phyloP scores from a whole-genome alignment of 495 filamentous ascomycete species.

The Penicillium argentinense region DNA sequence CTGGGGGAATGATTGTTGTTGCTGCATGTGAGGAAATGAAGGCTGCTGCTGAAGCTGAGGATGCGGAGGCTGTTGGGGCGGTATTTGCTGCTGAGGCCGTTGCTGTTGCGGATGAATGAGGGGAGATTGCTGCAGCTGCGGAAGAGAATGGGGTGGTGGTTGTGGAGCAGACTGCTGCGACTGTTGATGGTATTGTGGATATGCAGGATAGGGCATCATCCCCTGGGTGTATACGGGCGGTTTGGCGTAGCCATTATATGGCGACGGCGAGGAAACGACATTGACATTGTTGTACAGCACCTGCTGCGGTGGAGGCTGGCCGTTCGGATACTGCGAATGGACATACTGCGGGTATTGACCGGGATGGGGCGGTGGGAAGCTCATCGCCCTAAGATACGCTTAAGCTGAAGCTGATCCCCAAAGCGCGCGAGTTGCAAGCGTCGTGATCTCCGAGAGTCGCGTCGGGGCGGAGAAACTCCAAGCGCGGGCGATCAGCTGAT shows the following conservation, averaged over 20 bases:
- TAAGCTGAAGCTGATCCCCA: slow-evolving; percentile 21
- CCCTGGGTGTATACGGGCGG: slow-evolving; percentile 36
- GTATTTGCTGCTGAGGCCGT: slow-evolving; percentile 3
- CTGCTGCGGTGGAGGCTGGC: slow-evolving; percentile 37
- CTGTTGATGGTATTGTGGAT: slow-evolving; percentile 33
- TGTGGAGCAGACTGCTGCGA: slow-evolving; percentile 4
- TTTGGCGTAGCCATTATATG: slow-evolving; percentile 43
- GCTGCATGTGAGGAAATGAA: neutral
- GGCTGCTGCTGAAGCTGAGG: neutral
- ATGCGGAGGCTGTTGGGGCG: slow-evolving; percentile 2
- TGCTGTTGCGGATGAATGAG: slow-evolving; percentile 15
- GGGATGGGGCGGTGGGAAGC: slow-evolving; percentile 48
- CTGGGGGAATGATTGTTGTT: slow-evolving; percentile 7
- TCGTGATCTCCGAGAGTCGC: slow-evolving; percentile 18
- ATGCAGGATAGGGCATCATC: slow-evolving; percentile 39
- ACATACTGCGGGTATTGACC: slow-evolving; percentile 41
- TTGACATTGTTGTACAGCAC: slow-evolving; percentile 44
- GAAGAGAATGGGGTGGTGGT: slow-evolving; percentile 1
- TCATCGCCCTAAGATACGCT: slow-evolving; percentile 46
- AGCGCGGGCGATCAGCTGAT: slow-evolving; percentile 26
- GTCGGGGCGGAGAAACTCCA: slow-evolving; percentile 42
- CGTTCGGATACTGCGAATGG: slow-evolving; percentile 37
- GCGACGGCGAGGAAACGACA: slow-evolving; percentile 31
- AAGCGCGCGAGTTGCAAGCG: slow-evolving; percentile 8
- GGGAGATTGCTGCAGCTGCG: slow-evolving; percentile 20